Evolutionary conservation across 202 grass and related monocot species (phyloP), one percentile per base, ranked within the genome.

Genomic region (Panicum virgatum): DNA sequence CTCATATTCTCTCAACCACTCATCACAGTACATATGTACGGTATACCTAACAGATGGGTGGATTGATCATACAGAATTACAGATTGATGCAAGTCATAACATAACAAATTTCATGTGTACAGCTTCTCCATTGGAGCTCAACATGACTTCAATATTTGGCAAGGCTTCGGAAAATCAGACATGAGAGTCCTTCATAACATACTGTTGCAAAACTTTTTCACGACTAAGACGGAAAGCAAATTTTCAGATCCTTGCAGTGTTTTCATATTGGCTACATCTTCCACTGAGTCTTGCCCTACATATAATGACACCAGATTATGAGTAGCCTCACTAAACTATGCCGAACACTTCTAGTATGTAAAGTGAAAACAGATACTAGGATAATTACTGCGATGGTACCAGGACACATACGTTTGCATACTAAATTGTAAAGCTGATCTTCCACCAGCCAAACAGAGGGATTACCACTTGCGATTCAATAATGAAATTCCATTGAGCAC

Each of bases 401-500:
- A 75, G 34, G 18, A 18, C 7, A 26, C 13, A 3, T 73, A 80
- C n/a, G 27, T 61, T 13, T 5, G 36, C 38, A 50, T 25, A 5
- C 6, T 51, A 53, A 53, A 20, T 36, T 57, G 15, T 26, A 77
- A 23, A 46, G 20, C 56, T 72, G 15, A 69, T 67, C 72, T 37
- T n/a, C 18, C n/a, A n/a, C n/a, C n/a, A n/a, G n/a, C n/a, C n/a
- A n/a, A n/a, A n/a, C n/a, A n/a, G n/a, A n/a, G n/a, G n/a, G n/a
- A n/a, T n/a, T n/a, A n/a, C n/a, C n/a, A n/a, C n/a, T n/a, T n/a
- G n/a, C n/a, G n/a, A n/a, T n/a, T n/a, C n/a, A n/a, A 26, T 9
- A 84, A 22, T 30, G 29, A 15, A 69, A 70, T 13, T 85, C 4
- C 42, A 80, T 5, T 26, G 13, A 86, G 9, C 16, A 57, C 12